These are phyloP conservation scores for Colletotrichum sidae DNA, from an alignment of 2,329 filamentous ascomycete species.

Conservation along the genomic window DNA sequence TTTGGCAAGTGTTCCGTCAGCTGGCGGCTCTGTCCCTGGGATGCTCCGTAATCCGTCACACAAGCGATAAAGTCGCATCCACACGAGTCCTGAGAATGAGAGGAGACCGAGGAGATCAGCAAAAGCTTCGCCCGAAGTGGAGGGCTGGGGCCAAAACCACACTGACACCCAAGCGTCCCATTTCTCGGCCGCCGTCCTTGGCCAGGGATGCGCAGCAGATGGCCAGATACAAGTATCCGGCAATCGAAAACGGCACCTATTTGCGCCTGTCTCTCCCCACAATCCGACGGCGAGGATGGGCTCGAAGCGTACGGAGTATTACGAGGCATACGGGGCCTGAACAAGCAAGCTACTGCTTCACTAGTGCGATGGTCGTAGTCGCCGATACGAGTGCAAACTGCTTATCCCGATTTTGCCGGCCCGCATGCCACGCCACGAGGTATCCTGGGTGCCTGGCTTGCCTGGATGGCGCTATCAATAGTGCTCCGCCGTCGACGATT, in stretches of 20 bases:
- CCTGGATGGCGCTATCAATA: conserved; percentile 35
- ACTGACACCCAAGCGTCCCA: conserved; percentile 20
- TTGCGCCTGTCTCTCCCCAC: conserved; percentile 23
- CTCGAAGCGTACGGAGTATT: too few species aligned
- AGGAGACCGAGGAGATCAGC: conserved; percentile 27
- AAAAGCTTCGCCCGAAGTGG: conserved; percentile 36
- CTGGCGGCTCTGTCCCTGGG: neutral
- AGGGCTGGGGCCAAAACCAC: conserved; percentile 14
- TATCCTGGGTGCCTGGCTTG: conserved; percentile 30
- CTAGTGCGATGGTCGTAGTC: too few species aligned
- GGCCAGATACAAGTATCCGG: conserved; percentile 5
- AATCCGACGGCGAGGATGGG: conserved; percentile 5
- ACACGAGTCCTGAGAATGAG: neutral
- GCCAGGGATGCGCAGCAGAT: conserved; percentile 1
- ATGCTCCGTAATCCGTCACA: neutral
- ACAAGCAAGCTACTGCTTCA: too few species aligned
- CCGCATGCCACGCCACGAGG: conserved; percentile 32
- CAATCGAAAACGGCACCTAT: conserved; percentile 22
- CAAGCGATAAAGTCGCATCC: neutral
- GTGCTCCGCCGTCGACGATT: conserved; percentile 25
- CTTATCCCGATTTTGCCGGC: conserved; percentile 31
- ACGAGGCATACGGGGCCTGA: neutral
- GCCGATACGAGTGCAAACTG: neutral
- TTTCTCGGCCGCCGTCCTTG: conserved; percentile 6
- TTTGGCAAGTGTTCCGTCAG: neutral